phyloP scores from a whole-genome alignment of 2,329 filamentous ascomycete genomes.

The Aspergillus luchuensis region DNA sequence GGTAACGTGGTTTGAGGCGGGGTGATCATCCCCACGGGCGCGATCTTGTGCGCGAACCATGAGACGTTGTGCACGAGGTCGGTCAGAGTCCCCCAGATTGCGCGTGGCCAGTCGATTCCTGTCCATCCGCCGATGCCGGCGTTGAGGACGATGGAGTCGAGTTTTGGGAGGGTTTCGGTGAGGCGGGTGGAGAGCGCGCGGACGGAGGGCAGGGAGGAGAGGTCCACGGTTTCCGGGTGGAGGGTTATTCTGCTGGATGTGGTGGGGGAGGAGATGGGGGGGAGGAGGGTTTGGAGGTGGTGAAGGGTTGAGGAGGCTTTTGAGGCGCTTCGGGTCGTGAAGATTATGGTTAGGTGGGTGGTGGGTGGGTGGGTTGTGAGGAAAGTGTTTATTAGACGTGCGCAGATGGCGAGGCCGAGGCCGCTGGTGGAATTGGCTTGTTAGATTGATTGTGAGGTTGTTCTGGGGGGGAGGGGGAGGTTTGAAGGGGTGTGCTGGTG shows the following conservation, averaged over 20 bases:
- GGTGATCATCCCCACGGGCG: slow-evolving; percentile 58
- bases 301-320: slow-evolving; percentile 75
- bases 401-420: slow-evolving; percentile 79
- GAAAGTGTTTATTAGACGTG: slow-evolving; percentile 88
- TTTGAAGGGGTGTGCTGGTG: not conserved
- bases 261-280: slow-evolving; percentile 39
- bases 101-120: slow-evolving; percentile 69
- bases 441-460: not conserved
- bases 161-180: slow-evolving; percentile 59
- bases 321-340: slow-evolving; percentile 73
- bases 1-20: slow-evolving; percentile 52
- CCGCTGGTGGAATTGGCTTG: slow-evolving; percentile 60
- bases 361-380: slow-evolving; percentile 64
- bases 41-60: slow-evolving; percentile 75
- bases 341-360: slow-evolving; percentile 72
- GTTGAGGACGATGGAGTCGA: slow-evolving; percentile 82
- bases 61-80: slow-evolving; percentile 70
- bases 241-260: slow-evolving; percentile 52
- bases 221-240: slow-evolving; percentile 60
- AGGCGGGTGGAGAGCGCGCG: slow-evolving; percentile 56
- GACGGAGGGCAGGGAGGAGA: slow-evolving; percentile 58
- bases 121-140: slow-evolving; percentile 86
- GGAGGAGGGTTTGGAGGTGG: slow-evolving; percentile 65
- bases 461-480: too few species aligned
- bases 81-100: slow-evolving; percentile 59